Conservation (phyloP, 768 basidiomycete species). For the Thelephora ganbajun region DNA sequence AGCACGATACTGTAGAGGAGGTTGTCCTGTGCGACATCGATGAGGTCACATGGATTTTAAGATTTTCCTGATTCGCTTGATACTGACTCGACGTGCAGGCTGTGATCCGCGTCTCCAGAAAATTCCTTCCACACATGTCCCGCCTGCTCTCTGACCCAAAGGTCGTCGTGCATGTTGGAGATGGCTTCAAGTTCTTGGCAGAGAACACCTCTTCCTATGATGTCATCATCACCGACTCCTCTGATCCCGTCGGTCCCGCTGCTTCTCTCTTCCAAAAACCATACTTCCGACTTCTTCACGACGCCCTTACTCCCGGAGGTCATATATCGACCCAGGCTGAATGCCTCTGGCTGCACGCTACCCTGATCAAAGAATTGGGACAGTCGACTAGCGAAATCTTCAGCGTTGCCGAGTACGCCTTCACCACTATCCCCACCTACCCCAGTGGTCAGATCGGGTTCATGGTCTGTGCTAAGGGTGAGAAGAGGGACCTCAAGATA, state of each 20-base stretch:
- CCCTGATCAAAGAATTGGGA: slow-evolving; percentile 67
- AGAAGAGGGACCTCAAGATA: slow-evolving; percentile 50
- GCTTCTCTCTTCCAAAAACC: slow-evolving; percentile 90
- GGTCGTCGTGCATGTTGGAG: slow-evolving; percentile 79
- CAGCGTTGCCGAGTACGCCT: slow-evolving; percentile 78
- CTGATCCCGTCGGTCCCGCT: slow-evolving; percentile 94
- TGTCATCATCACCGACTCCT: slow-evolving; percentile 97
- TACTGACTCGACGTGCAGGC: slow-evolving; percentile 33
- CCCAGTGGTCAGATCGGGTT: slow-evolving; percentile 98
- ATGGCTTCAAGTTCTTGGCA: slow-evolving; percentile 93
- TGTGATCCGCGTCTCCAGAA: slow-evolving; percentile 89
- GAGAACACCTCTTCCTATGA: slow-evolving; percentile 84
- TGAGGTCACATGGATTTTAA: slow-evolving; percentile 41
- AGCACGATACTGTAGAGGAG: slow-evolving; percentile 80
- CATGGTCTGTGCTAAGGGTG: slow-evolving; percentile 74
- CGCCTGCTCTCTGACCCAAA: slow-evolving; percentile 62
- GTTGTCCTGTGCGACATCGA: slow-evolving; percentile 98
- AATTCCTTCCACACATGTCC: slow-evolving; percentile 91
- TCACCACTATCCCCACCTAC: slow-evolving; percentile 94
- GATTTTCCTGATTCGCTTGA: slow-evolving; percentile 1
- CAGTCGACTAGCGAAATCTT: slow-evolving; percentile 62
- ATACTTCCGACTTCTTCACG: slow-evolving; percentile 89
- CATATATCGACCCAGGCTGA: slow-evolving; percentile 94
- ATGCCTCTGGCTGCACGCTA: slow-evolving; percentile 88
- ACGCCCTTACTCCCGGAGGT: slow-evolving; percentile 80